Conservation (phyloP, 1,284 basidiomycete genomes). For the Cystodermella granulosa region DNA sequence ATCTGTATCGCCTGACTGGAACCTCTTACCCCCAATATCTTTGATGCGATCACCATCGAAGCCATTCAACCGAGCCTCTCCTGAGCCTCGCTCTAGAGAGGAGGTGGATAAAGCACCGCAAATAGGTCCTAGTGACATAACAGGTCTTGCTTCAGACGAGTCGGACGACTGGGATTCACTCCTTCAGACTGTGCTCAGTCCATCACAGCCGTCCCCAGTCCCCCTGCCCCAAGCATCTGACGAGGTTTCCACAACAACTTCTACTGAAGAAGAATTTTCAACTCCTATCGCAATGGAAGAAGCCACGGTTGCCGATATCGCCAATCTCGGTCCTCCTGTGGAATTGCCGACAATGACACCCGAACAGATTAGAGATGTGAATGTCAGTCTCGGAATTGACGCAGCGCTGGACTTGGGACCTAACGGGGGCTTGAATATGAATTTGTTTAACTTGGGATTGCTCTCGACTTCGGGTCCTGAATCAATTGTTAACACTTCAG, state of each 20-base stretch:
- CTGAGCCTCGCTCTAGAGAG: constrained; percentile 21
- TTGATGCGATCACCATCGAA: constrained; percentile 18
- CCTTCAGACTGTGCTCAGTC: too few species aligned
- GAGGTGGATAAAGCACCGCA: too few species aligned
- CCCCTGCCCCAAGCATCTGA: constrained; percentile 16
- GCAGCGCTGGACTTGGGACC: constrained; percentile 37
- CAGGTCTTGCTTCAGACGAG: too few species aligned
- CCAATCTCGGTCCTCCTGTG: background rate
- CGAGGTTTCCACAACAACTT: constrained; percentile 2
- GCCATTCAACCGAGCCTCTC: constrained; percentile 6
- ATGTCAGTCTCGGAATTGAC: constrained; percentile 33
- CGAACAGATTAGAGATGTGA: too few species aligned
- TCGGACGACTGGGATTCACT: too few species aligned
- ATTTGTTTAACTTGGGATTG: constrained; percentile 36
- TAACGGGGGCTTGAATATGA: constrained; percentile 33
- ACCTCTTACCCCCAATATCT: constrained; percentile 26
- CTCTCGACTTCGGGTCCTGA: constrained; percentile 30
- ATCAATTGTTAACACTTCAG: too few species aligned
- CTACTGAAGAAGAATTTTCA: too few species aligned
- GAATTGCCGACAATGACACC: too few species aligned
- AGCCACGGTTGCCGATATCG: too few species aligned
- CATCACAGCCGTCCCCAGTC: too few species aligned
- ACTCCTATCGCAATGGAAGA: too few species aligned
- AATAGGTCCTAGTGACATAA: too few species aligned
- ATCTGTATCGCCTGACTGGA: constrained; percentile 40